phyloP scores from a whole-genome alignment of 2,329 filamentous ascomycete species.

The Nannizziopsis arthrosporioides region DNA sequence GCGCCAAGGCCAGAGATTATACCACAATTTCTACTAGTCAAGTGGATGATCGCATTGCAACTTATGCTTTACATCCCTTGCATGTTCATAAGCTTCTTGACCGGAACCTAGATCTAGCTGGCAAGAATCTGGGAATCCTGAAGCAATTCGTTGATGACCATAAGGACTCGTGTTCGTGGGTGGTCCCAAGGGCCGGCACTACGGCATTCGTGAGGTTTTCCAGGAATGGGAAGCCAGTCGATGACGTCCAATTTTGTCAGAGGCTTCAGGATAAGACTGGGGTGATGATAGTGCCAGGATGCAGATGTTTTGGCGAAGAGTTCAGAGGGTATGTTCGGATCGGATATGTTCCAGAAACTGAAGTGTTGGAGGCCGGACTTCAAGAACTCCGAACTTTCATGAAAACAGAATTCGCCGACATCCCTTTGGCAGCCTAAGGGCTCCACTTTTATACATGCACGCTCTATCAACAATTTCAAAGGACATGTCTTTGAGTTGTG shows the following conservation, averaged over 20 bases:
- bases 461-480: not conserved
- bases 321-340: constrained; percentile 67
- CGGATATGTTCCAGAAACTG: constrained; percentile 62
- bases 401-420: constrained; percentile 28
- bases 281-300: constrained; percentile 64
- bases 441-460: not conserved
- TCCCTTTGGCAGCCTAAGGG: constrained; percentile 2
- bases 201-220: constrained; percentile 65
- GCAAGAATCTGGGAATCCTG: constrained; percentile 55
- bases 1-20: constrained; percentile 61
- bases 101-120: constrained; percentile 55
- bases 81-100: constrained; percentile 53
- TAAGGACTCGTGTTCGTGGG: constrained; percentile 53
- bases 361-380: constrained; percentile 54
- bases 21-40: constrained; percentile 76
- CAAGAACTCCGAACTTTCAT: constrained; percentile 44
- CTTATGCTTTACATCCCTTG: constrained; percentile 55
- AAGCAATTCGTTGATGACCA: constrained; percentile 56
- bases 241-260: constrained; percentile 55
- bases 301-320: constrained; percentile 60
- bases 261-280: constrained; percentile 56
- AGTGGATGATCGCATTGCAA: constrained; percentile 66
- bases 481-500: too few species aligned
- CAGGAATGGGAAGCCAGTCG: constrained; percentile 49
- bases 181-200: constrained; percentile 65